A percentile compares a stretch with the other conserved stretches of the same genome.
Evolutionary conservation across 2,329 filamentous ascomycete genomes (phyloP).

Genomic region (Xylaria sp.): DNA sequence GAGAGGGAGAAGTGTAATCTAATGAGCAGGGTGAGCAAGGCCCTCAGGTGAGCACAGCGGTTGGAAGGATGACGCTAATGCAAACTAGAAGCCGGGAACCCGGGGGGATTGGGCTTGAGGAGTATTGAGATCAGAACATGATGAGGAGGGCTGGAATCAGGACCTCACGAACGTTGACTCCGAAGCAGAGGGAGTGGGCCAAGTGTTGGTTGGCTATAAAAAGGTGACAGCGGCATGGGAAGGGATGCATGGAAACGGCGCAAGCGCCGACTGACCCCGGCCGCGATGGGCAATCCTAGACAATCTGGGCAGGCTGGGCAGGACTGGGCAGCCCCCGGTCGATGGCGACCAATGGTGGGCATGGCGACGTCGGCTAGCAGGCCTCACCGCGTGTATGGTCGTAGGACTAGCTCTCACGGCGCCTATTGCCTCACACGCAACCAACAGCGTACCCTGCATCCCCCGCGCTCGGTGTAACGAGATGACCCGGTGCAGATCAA

Average conservation of each 20-base stretch:
- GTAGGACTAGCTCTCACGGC: constrained; percentile 41
- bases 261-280: constrained; percentile 53
- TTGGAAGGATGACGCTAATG: constrained; percentile 47
- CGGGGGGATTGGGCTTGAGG: constrained; percentile 32
- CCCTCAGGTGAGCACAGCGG: constrained; percentile 39
- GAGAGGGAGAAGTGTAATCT: constrained; percentile 32
- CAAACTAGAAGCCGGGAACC: constrained; percentile 36
- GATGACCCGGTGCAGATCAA: constrained; percentile 6
- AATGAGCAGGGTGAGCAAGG: constrained; percentile 34
- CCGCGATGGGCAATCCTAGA: constrained; percentile 36
- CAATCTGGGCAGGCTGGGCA: too few relatives aligned
- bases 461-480: constrained; percentile 24
- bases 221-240: constrained; percentile 46
- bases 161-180: constrained; percentile 35
- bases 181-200: constrained; percentile 45
- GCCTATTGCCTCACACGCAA: constrained; percentile 42
- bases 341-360: constrained; percentile 43
- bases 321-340: constrained; percentile 34
- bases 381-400: constrained; percentile 42
- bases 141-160: constrained; percentile 31
- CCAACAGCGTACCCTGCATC: constrained; percentile 11
- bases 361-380: constrained; percentile 46
- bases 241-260: constrained; percentile 48
- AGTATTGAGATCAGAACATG: constrained; percentile 40
- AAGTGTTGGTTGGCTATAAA: constrained; percentile 54